Conservation (phyloP, 2,329 filamentous ascomycete species). For the Fusarium circinatum region DNA sequence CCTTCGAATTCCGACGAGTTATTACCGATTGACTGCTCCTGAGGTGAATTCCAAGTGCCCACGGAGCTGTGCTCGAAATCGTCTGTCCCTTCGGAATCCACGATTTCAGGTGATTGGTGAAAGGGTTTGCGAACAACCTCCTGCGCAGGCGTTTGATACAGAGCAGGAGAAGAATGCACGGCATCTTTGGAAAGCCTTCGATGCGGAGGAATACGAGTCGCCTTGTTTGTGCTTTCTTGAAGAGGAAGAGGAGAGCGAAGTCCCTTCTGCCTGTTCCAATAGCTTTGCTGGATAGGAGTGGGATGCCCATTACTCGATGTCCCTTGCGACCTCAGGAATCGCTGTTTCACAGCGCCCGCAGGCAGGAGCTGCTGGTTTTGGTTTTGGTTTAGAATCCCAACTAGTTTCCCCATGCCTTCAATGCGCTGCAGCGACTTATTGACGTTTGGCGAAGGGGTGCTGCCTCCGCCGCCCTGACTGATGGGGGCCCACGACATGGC, state of each 20-base stretch:
- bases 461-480: neutral
- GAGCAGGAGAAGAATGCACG: neutral
- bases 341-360: neutral
- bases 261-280: neutral
- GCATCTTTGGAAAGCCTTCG: neutral
- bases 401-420: neutral
- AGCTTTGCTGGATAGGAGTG: neutral
- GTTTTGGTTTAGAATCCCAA: neutral
- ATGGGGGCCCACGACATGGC: neutral
- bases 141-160: neutral
- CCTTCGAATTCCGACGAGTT: neutral
- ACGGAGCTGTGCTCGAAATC: neutral
- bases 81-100: neutral
- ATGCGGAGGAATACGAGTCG: neutral
- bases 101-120: neutral
- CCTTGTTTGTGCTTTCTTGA: neutral
- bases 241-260: neutral
- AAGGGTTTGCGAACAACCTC: neutral
- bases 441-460: conserved; percentile 2
- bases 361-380: conserved; percentile 12
- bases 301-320: neutral
- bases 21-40: neutral
- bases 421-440: conserved; percentile 7
- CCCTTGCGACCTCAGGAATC: neutral
- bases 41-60: conserved; percentile 20